Evolutionary conservation across 805 yeast species (phyloP).

Genomic region (Candida yuanshanica): DNA sequence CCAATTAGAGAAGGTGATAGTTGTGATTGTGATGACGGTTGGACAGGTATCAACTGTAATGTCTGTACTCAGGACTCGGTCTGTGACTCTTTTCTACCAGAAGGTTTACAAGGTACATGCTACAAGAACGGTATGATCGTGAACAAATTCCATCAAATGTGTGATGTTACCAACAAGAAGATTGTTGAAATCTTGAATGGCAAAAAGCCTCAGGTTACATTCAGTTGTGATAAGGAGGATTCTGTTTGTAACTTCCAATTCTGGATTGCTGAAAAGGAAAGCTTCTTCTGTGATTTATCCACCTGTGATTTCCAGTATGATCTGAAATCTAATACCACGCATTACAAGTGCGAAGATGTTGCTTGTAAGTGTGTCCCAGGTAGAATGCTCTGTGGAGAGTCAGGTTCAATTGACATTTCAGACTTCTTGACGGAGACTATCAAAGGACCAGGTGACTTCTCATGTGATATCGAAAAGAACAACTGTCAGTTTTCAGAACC

Average conservation of each 20-base stretch:
- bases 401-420: conserved; percentile 90
- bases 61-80: conserved; percentile 67
- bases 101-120: conserved; percentile 80
- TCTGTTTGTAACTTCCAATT: conserved; percentile 82
- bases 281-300: conserved; percentile 81
- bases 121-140: conserved; percentile 81
- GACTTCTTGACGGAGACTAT: conserved; percentile 89
- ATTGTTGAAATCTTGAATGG: conserved; percentile 78
- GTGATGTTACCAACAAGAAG: conserved; percentile 89
- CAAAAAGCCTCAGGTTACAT: conserved; percentile 84
- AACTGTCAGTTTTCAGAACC: conserved; percentile 87
- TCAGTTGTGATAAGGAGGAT: conserved; percentile 70
- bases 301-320: conserved; percentile 70
- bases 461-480: conserved; percentile 60
- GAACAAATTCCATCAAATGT: conserved; percentile 78
- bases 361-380: conserved; percentile 90
- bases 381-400: conserved; percentile 88
- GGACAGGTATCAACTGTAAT: conserved; percentile 94
- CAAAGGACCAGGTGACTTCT: conserved; percentile 87
- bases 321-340: conserved; percentile 56
- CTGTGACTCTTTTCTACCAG: conserved; percentile 87
- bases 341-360: conserved; percentile 70
- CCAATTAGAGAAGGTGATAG: conserved; percentile 48
- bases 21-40: conserved; percentile 79
- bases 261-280: conserved; percentile 89